Percentiles rank a stretch among this genome's conserved stretches.
Evolutionary conservation across 2,329 filamentous ascomycete species (phyloP).

Genomic region (Claviceps pazoutovae): DNA sequence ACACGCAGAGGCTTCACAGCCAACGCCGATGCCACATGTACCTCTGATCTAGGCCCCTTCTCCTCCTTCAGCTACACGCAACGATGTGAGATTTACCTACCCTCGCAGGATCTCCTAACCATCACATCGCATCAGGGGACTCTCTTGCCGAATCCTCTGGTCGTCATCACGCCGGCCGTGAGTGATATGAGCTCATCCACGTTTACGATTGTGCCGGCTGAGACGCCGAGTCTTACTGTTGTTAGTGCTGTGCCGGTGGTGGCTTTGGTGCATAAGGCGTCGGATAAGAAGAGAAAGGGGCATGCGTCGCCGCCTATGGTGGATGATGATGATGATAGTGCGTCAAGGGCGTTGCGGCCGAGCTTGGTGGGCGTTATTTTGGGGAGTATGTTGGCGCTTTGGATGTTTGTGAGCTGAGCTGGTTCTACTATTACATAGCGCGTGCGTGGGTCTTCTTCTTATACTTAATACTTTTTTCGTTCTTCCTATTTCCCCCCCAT

Average conservation of each 20-base stretch:
- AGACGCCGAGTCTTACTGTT: constrained; percentile 2
- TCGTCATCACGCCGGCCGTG: neutral
- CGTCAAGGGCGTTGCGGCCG: neutral
- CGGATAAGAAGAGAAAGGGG: constrained; percentile 3
- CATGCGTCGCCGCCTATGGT: neutral
- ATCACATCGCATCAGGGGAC: neutral
- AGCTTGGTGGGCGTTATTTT: neutral
- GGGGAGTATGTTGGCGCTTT: neutral
- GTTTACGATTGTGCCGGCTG: neutral
- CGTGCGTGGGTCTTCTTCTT: no score
- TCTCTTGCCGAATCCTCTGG: neutral
- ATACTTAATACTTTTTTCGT: neutral
- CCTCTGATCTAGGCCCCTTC: constrained; percentile 2
- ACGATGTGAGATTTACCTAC: neutral
- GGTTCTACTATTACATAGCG: neutral
- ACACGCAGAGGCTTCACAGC: constrained; percentile 8
- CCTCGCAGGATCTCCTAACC: neutral
- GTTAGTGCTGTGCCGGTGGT: constrained; percentile 6
- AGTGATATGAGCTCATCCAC: neutral
- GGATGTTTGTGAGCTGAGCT: neutral
- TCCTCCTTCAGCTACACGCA: neutral
- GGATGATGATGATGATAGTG: neutral
- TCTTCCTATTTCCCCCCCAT: neutral
- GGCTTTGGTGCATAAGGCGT: constrained; percentile 8
- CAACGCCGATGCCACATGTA: constrained; percentile 4